phyloP scores from a whole-genome alignment of 208 protist genomes.

The Dictyostelium gargantuum region DNA sequence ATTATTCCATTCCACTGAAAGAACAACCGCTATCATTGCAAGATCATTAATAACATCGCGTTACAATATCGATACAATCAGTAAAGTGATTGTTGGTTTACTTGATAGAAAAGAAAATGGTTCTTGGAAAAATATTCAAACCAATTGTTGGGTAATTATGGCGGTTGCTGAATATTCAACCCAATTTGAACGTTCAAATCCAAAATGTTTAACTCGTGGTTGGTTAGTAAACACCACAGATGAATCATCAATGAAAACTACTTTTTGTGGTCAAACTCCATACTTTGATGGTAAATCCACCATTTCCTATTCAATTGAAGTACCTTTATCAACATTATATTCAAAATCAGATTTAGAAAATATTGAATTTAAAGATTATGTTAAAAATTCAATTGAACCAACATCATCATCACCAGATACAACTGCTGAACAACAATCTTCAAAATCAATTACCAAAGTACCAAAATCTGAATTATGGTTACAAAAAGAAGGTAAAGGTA shows the following conservation, averaged over 20 bases:
- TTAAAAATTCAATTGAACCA: background rate
- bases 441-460: background rate
- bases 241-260: background rate
- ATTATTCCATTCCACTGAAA: conserved; percentile 19
- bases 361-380: background rate
- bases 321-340: conserved; percentile 33
- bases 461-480: conserved; percentile 39
- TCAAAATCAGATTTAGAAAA: background rate
- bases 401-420: no score
- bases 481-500: conserved; percentile 52
- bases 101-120: conserved; percentile 21
- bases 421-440: background rate
- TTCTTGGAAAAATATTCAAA: conserved; percentile 49
- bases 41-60: background rate
- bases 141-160: conserved; percentile 20
- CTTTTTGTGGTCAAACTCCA: conserved; percentile 47
- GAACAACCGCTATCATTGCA: conserved; percentile 26
- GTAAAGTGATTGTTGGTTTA: background rate
- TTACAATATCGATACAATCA: background rate
- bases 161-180: background rate
- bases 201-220: conserved; percentile 18
- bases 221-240: conserved; percentile 19
- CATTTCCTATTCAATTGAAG: conserved; percentile 23
- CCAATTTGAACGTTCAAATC: background rate
- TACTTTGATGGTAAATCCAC: conserved; percentile 55